phyloP scores from a whole-genome alignment of 345 rosid species.

The Anastatica hierochuntica region DNA sequence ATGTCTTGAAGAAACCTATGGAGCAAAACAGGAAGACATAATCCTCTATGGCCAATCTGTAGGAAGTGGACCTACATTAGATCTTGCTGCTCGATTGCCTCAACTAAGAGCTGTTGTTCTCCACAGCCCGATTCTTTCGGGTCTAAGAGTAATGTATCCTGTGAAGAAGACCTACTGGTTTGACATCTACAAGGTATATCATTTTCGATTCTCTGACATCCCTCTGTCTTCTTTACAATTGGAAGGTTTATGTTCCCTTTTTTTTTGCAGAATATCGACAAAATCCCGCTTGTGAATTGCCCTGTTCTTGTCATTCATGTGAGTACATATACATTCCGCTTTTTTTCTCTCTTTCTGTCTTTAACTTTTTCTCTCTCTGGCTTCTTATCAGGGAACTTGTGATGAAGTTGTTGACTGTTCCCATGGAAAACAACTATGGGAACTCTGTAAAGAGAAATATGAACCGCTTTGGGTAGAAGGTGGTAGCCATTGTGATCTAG shows the following conservation, averaged over 20 bases:
- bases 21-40: conserved; percentile 76
- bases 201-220: neutral
- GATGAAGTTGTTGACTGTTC: conserved; percentile 96
- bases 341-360: neutral
- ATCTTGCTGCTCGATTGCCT: conserved; percentile 75
- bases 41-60: conserved; percentile 97
- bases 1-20: conserved; percentile 90
- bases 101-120: conserved; percentile 75
- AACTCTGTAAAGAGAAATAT: conserved; percentile 75
- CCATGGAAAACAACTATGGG: conserved; percentile 95
- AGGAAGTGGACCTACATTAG: conserved; percentile 97
- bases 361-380: neutral
- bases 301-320: conserved; percentile 94
- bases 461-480: conserved; percentile 96
- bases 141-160: conserved; percentile 96
- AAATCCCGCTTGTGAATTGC: conserved; percentile 84
- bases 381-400: conserved; percentile 61
- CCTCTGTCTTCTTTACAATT: neutral
- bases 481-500: conserved; percentile 86
- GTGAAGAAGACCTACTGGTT: conserved; percentile 97
- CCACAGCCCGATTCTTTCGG: conserved; percentile 96
- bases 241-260: neutral
- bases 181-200: conserved; percentile 78
- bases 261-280: conserved; percentile 81
- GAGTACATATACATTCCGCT: conserved; percentile 28